phyloP scores from a whole-genome alignment of 2,329 filamentous ascomycete genomes.

The Cladophialophora exuberans region DNA sequence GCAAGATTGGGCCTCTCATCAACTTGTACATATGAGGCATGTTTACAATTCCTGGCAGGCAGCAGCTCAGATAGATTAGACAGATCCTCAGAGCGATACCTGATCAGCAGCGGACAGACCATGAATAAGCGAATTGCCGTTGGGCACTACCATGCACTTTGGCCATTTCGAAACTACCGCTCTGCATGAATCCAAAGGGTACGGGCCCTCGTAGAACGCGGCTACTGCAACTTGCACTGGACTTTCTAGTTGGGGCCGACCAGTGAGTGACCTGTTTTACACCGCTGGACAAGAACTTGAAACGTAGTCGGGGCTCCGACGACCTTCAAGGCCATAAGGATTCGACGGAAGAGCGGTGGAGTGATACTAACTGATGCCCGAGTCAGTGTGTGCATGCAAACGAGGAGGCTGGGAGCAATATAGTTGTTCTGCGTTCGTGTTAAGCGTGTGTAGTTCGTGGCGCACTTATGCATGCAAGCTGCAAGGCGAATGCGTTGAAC shows the following conservation, averaged over 20 bases:
- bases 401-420: conserved; percentile 26
- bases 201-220: conserved; percentile 2
- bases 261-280: conserved; percentile 27
- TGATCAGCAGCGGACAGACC: conserved; percentile 15
- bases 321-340: conserved; percentile 16
- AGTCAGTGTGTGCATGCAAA: conserved; percentile 26
- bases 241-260: conserved; percentile 16
- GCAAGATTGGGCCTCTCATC: conserved; percentile 8
- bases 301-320: conserved; percentile 18
- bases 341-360: background rate
- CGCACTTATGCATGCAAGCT: conserved; percentile 5
- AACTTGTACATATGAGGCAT: conserved; percentile 26
- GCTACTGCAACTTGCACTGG: conserved; percentile 14
- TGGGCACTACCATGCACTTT: background rate
- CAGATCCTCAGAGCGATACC: conserved; percentile 3
- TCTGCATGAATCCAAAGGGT: conserved; percentile 8
- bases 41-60: background rate
- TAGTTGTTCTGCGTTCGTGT: conserved; percentile 20
- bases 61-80: too few relatives aligned
- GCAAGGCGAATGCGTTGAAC: too few relatives aligned
- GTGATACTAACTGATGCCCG: conserved; percentile 6
- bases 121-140: conserved; percentile 13
- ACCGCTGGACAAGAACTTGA: conserved; percentile 19
- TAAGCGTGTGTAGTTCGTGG: conserved; percentile 27
- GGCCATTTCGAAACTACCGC: conserved; percentile 15